phyloP scores from a whole-genome alignment of 208 protist species.

The Angomonas deanei region DNA sequence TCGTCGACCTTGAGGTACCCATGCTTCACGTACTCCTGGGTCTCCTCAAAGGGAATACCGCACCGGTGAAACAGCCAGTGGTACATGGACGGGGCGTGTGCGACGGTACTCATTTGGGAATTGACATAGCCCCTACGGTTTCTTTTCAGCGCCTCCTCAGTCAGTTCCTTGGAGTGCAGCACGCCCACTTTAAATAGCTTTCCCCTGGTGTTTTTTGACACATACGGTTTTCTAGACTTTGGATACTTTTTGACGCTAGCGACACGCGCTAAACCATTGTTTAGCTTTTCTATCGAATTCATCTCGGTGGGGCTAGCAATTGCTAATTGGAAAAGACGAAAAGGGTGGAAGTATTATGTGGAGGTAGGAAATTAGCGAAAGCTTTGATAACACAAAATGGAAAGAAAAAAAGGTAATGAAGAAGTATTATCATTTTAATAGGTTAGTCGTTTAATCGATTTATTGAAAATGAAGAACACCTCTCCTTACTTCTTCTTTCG shows the following conservation, averaged over 20 bases:
- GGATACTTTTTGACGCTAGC: conserved; percentile 57
- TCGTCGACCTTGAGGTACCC: conserved; percentile 58
- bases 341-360: too few relatives aligned
- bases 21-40: conserved; percentile 30
- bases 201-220: conserved; percentile 34
- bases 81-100: conserved; percentile 78
- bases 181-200: conserved; percentile 71
- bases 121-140: conserved; percentile 80
- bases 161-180: conserved; percentile 68
- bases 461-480: too few relatives aligned
- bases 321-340: not conserved
- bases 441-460: too few relatives aligned
- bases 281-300: conserved; percentile 48
- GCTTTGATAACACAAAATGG: not conserved
- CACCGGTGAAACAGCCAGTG: conserved; percentile 88
- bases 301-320: not conserved
- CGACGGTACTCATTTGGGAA: conserved; percentile 76
- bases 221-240: conserved; percentile 22
- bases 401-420: too few relatives aligned
- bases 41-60: conserved; percentile 77
- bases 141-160: conserved; percentile 37
- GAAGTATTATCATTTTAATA: too few relatives aligned
- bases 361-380: not conserved
- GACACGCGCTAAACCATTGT: conserved; percentile 59
- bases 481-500: conserved; percentile 4